A percentile compares a stretch with the other conserved stretches of the same genome.
Evolutionary conservation across 2,329 filamentous ascomycete species (phyloP).

Genomic region (Aspergillus pseudonomiae): DNA sequence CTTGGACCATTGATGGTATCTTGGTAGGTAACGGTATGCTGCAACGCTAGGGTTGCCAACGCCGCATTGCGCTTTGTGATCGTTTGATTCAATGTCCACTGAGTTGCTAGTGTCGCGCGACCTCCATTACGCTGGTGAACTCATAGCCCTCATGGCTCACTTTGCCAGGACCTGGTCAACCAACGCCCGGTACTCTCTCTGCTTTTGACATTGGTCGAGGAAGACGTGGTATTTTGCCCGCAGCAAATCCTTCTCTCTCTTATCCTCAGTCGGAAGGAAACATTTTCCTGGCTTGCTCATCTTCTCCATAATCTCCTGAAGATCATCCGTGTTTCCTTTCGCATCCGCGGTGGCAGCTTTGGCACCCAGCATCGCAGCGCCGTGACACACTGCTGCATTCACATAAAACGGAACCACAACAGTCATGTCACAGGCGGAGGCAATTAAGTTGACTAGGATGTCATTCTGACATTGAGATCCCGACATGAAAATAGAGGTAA

Average conservation of each 20-base stretch:
- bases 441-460: constrained; percentile 87
- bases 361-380: constrained; percentile 96
- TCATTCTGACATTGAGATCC: constrained; percentile 96
- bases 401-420: constrained; percentile 93
- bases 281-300: constrained; percentile 93
- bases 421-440: constrained; percentile 87
- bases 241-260: constrained; percentile 75
- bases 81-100: neutral
- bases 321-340: constrained; percentile 76
- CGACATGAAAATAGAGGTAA: constrained; percentile 97
- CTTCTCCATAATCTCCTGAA: constrained; percentile 97
- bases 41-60: too few species aligned
- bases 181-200: constrained; percentile 77
- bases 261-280: constrained; percentile 73
- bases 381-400: constrained; percentile 92
- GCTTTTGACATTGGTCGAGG: constrained; percentile 83
- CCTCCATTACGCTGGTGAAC: too few species aligned
- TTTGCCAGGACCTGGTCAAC: constrained; percentile 63
- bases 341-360: constrained; percentile 85
- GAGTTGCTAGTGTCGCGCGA: neutral
- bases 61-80: neutral
- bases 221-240: constrained; percentile 95
- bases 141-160: neutral
- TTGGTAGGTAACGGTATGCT: too few species aligned
- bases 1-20: too few species aligned